Percentiles rank a stretch among this genome's conserved stretches.
Evolutionary conservation across 176 grass and related monocot species (phyloP).

Genomic region (Phoenix dactylifera): DNA sequence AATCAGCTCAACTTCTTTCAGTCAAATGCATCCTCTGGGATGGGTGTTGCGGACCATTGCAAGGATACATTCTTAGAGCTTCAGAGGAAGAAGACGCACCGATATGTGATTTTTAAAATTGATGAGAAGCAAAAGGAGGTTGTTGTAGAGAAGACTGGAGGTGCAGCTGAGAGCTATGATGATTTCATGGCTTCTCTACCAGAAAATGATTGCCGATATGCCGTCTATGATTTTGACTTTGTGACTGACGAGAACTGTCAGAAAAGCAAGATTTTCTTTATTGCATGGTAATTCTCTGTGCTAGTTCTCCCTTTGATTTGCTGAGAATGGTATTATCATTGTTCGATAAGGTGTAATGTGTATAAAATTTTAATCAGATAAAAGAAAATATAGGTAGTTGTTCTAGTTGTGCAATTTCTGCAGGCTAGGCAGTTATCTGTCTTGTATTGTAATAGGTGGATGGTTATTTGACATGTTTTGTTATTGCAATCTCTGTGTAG

Average conservation of each 20-base stretch:
- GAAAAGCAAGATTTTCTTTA: constrained; percentile 99
- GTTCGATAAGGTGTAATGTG: too few relatives aligned
- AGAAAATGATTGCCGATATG: constrained; percentile 95
- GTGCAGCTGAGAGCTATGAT: constrained; percentile 87
- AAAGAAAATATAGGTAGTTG: too few relatives aligned
- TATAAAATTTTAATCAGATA: too few relatives aligned
- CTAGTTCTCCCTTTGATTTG: background rate
- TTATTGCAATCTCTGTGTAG: too few relatives aligned
- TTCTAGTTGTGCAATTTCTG: too few relatives aligned
- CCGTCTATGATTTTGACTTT: constrained; percentile 94
- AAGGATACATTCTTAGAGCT: constrained; percentile 60
- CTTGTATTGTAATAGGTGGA: too few relatives aligned
- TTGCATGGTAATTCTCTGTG: constrained; percentile 63
- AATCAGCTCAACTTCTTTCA: constrained; percentile 16
- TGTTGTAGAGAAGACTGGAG: constrained; percentile 85
- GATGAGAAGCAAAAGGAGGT: constrained; percentile 86
- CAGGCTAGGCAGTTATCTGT: too few relatives aligned
- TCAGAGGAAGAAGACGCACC: constrained; percentile 68
- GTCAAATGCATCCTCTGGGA: constrained; percentile 79
- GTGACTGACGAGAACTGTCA: constrained; percentile 92
- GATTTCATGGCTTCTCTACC: constrained; percentile 87
- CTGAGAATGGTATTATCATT: too few relatives aligned
- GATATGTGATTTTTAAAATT: constrained; percentile 97
- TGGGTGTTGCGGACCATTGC: constrained; percentile 67
- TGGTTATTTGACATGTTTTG: too few relatives aligned